phyloP scores from a whole-genome alignment of 371 early-diverging fungal species.

The Mortierella sp. region DNA sequence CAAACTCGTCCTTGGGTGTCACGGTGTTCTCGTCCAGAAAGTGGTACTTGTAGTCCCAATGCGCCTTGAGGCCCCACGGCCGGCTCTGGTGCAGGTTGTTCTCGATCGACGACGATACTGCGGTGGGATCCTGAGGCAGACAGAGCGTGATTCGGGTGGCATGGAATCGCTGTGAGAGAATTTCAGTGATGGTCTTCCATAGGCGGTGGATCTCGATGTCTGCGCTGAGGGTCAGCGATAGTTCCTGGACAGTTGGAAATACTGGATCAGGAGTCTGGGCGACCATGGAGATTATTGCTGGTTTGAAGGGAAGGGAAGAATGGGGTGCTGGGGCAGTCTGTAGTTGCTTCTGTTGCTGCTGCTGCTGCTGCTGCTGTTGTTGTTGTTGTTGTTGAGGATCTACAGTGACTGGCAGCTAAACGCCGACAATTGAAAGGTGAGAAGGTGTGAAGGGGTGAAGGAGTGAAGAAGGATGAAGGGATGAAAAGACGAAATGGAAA shows the following conservation, averaged over 20 bases:
- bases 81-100: conserved; percentile 27
- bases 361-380: background rate
- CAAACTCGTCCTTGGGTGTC: conserved; percentile 55
- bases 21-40: conserved; percentile 55
- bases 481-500: background rate
- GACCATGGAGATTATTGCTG: conserved; percentile 24
- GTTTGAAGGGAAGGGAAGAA: background rate
- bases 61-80: conserved; percentile 53
- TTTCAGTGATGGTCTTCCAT: conserved; percentile 56
- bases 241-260: conserved; percentile 51
- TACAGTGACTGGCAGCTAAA: conserved; percentile 12
- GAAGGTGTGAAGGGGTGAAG: background rate
- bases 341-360: background rate
- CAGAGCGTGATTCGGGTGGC: conserved; percentile 52
- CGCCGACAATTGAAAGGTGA: background rate
- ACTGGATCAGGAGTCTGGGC: conserved; percentile 24
- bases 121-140: conserved; percentile 45
- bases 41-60: conserved; percentile 53
- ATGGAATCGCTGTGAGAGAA: conserved; percentile 48
- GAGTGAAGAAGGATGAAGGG: background rate
- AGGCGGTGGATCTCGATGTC: conserved; percentile 53
- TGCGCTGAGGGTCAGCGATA: conserved; percentile 51
- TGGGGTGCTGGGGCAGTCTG: background rate
- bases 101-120: conserved; percentile 32
- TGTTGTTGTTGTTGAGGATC: conserved; percentile 7